Evolutionary conservation across 2,329 filamentous ascomycete species (phyloP).

Genomic region (Beauveria sp.): DNA sequence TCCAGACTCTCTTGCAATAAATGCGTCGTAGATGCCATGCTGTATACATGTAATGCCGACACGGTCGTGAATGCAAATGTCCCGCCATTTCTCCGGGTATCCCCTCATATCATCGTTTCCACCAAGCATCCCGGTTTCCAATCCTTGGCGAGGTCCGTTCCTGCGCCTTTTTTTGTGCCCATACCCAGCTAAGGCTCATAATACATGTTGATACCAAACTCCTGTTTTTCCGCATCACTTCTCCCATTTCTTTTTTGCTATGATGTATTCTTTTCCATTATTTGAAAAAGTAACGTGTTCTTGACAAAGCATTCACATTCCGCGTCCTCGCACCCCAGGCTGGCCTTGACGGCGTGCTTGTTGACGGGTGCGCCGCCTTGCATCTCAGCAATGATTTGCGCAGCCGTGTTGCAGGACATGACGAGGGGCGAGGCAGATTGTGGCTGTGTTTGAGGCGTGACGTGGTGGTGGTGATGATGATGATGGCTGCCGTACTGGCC

Average conservation of each 20-base stretch:
- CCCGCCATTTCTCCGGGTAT: not conserved
- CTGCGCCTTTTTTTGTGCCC: not conserved
- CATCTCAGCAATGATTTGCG: conserved; percentile 32
- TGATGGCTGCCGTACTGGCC: conserved; percentile 1
- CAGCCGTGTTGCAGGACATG: conserved; percentile 28
- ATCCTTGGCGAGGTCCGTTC: not conserved
- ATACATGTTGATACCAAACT: conserved; percentile 7
- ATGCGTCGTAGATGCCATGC: not conserved
- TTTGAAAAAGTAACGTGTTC: conserved; percentile 13
- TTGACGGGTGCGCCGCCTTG: conserved; percentile 25
- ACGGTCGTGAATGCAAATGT: not conserved
- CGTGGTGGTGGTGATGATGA: not conserved
- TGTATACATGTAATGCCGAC: not conserved
- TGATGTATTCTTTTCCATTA: conserved; percentile 8
- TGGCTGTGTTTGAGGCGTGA: not conserved
- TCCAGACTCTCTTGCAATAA: not conserved
- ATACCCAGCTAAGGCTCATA: conserved; percentile 4
- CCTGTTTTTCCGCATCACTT: not conserved
- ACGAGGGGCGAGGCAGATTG: conserved; percentile 20
- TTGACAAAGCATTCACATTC: conserved; percentile 14
- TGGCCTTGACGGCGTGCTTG: conserved; percentile 16
- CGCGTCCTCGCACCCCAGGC: conserved; percentile 23
- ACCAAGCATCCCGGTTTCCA: not conserved
- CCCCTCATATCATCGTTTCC: not conserved
- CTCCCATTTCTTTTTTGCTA: not conserved